Base-by-base conservation (phyloP, 2,329 filamentous ascomycete species). In the Calonectria naviculata region DNA sequence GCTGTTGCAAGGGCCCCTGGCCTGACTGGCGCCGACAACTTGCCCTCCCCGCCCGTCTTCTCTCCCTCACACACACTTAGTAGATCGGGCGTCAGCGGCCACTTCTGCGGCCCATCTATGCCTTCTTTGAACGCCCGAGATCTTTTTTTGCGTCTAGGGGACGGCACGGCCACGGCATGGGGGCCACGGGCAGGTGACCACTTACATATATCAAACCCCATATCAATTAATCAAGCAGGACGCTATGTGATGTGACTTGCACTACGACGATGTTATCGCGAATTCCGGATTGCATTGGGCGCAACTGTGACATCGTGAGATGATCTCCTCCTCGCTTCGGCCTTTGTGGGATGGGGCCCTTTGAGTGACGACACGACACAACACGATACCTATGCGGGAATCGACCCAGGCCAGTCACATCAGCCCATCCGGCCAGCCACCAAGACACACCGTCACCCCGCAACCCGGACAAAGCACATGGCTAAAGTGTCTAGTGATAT, bases 1-100 rank as follows among this genome's bases (percentile, higher is more conserved):
- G 76, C 76, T 74, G 71, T 73, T 77, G 72, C 76, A 78, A 62
- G 76, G 76, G 74, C 74, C 41, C 68, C 69, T 70, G 49, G 71
- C 67, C 34, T 44, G 56, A 46, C 58, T 54, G 42, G 49, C 44
- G 13, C 34, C 36, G 21, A 63, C n/a, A 19, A 28, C 42, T 44
- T 52, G 31, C 67, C 60, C 52, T 61, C 67, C 49, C 7, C 65
- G 31, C 31, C 9, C 28, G 15, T 54, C 36, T 21, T 58, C 52
- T 47, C 41, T 19, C n/a, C 29, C 19, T 24, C 17, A n/a, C 24
- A 26, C 29, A 15, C 28, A 21, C 49, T 66, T 42, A 21, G 31
- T n/a, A 70, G 68, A 70, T 70, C 68, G 44, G 46, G 15, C 54
- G 68, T 29, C 60, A 42, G 60, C 67, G 67, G 60, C 67, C 67